Conservation (phyloP, 306 rosid species). For the Cyclanthera cordifolia region DNA sequence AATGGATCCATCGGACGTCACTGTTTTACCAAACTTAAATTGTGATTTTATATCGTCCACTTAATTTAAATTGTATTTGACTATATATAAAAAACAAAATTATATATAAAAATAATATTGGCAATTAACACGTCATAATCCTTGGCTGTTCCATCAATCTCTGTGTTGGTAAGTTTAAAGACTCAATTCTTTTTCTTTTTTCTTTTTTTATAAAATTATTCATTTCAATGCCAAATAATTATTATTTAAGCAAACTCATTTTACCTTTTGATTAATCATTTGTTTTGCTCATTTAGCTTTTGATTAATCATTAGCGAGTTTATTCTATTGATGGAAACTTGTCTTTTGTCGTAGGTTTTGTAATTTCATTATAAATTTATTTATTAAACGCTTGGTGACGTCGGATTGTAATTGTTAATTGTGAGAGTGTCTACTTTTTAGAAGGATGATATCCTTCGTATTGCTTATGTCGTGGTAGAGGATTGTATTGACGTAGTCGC, state of each 20-base stretch:
- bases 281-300: background rate
- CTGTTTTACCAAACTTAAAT: background rate
- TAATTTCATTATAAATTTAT: too few species aligned
- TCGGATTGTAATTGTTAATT: too few species aligned
- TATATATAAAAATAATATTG: background rate
- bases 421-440: too few species aligned
- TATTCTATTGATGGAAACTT: too few species aligned
- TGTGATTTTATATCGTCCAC: slow-evolving; percentile 2
- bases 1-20: background rate
- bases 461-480: too few species aligned
- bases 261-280: too few species aligned
- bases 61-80: background rate
- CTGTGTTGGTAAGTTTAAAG: slow-evolving; percentile 4
- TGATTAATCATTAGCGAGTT: background rate
- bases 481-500: too few species aligned
- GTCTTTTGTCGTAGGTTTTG: too few species aligned
- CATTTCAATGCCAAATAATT: background rate
- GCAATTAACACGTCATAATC: background rate
- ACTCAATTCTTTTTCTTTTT: background rate
- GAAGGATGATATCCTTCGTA: too few species aligned
- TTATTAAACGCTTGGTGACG: too few species aligned
- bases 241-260: background rate
- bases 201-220: too few species aligned
- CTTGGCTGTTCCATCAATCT: background rate
- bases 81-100: too few species aligned